phyloP scores from a whole-genome alignment of 257 asterid species.

The Leonotis leonurus region DNA sequence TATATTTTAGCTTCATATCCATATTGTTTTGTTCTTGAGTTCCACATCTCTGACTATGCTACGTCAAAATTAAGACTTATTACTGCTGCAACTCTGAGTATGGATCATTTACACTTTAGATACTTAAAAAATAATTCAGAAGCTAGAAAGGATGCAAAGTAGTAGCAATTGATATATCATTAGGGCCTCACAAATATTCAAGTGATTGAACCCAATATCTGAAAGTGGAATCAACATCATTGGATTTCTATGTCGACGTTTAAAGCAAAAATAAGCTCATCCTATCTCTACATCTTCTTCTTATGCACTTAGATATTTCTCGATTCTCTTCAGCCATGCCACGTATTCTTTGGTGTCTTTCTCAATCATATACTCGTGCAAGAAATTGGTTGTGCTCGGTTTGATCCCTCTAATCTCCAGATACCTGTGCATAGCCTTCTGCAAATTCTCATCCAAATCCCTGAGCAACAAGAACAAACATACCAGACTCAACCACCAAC shows the following conservation, averaged over 20 bases:
- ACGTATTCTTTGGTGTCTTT: slow-evolving; percentile 60
- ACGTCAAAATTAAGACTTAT: no score
- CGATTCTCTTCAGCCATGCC: slow-evolving; percentile 61
- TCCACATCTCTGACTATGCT: no score
- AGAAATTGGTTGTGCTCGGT: slow-evolving; percentile 62
- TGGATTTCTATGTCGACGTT: no score
- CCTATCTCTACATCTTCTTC: background rate
- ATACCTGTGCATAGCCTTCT: slow-evolving; percentile 83
- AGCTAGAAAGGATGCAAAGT: no score
- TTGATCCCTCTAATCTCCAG: slow-evolving; percentile 74
- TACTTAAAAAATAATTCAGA: no score
- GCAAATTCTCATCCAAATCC: slow-evolving; percentile 87
- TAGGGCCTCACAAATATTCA: no score
- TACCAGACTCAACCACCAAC: background rate
- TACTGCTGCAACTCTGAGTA: no score
- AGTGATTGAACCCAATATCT: no score
- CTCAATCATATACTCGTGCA: slow-evolving; percentile 68
- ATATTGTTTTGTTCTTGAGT: background rate
- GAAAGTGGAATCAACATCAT: no score
- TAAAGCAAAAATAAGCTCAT: no score
- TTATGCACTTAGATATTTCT: slow-evolving; percentile 49
- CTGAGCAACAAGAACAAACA: slow-evolving; percentile 18
- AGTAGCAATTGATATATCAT: no score
- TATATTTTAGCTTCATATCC: background rate
- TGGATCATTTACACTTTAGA: no score